Evolutionary conservation across 192 early-diverging fungal genomes (phyloP), one percentile per base, ranked within the genome.

Genomic region (Hyaloraphidium curvatum): DNA sequence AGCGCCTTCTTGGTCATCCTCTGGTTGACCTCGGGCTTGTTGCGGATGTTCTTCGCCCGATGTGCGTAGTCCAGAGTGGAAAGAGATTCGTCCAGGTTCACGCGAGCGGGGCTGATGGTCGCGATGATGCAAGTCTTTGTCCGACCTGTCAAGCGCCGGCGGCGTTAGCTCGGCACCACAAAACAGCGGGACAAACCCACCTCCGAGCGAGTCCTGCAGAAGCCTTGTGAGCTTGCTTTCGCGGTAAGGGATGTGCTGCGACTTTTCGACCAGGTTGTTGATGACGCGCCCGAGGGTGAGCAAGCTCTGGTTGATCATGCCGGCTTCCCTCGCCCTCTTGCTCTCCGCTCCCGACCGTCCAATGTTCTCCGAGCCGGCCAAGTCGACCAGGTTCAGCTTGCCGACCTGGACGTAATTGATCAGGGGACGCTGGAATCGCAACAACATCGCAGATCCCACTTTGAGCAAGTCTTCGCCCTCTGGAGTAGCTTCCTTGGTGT

Each of bases 121-220:
- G 91, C 94, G 35, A 97, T 89, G 57, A 97, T 89, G 56, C 89
- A 91, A 0, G 94, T 93, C 50, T 88, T 89, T 14, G 89, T 94
- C 35, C 76, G 65, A 0, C 93, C 93, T 67, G 39, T 28, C 48
- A 3, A 40, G 28, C 17, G 14, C 23, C 7, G n/a, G 7, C n/a
- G 33, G 7, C n/a, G 33, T 5, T 51, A 1, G 26, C 26, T 1
- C 23, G 7, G 19, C 33, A 37, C 7, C n/a, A n/a, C 33, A n/a
- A 7, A 37, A 11, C 33, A 37, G 21, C 50, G 9, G 2, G 2
- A 43, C n/a, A 55, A 1, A 31, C 31, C 62, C 27, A 67, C 40
- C 40, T 39, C 82, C 83, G 0, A 86, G 69, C 1, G 91, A 95
- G 68, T 94, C 91, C 64, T 89, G 83, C 17, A 97, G 60, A 0